Conservation (phyloP, 257 asterid species). For the Capsicum rhomboideum region DNA sequence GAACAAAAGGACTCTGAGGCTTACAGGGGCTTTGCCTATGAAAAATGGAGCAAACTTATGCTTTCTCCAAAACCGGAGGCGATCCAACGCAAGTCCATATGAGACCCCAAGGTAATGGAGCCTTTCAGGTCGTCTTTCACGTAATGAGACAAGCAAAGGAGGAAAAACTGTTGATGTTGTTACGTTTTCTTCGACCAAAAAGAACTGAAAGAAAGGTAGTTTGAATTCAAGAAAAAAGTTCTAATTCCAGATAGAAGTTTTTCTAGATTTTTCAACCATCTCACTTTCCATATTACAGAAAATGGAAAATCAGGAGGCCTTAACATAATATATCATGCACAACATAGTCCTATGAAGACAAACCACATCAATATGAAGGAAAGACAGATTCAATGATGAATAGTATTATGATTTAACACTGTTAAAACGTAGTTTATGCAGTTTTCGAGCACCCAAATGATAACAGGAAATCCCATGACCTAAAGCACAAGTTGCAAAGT, state of each 20-base stretch:
- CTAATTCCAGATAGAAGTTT: neutral
- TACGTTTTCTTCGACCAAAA: conserved; percentile 70
- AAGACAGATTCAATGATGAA: neutral
- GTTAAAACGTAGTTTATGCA: neutral
- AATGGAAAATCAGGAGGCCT: neutral
- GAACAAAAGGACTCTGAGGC: conserved; percentile 7
- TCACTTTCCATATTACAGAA: neutral
- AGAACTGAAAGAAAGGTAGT: conserved; percentile 35
- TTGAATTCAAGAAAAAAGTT: neutral
- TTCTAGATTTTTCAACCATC: neutral
- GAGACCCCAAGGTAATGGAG: conserved; percentile 89
- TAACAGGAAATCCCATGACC: neutral
- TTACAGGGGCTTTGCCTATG: conserved; percentile 61
- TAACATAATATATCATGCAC: neutral
- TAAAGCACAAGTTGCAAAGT: neutral
- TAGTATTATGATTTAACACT: neutral
- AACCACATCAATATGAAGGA: neutral
- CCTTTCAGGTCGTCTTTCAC: conserved; percentile 74
- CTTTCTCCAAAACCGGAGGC: conserved; percentile 83
- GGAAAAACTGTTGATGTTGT: conserved; percentile 64
- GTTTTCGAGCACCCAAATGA: neutral
- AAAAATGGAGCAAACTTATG: too few relatives aligned
- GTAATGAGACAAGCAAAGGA: conserved; percentile 73
- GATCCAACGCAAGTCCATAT: conserved; percentile 78
- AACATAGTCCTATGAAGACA: neutral